Evolutionary conservation across 1,284 basidiomycete genomes (phyloP), one percentile per base, ranked within the genome.

Genomic region (Pseudozyma sp.): DNA sequence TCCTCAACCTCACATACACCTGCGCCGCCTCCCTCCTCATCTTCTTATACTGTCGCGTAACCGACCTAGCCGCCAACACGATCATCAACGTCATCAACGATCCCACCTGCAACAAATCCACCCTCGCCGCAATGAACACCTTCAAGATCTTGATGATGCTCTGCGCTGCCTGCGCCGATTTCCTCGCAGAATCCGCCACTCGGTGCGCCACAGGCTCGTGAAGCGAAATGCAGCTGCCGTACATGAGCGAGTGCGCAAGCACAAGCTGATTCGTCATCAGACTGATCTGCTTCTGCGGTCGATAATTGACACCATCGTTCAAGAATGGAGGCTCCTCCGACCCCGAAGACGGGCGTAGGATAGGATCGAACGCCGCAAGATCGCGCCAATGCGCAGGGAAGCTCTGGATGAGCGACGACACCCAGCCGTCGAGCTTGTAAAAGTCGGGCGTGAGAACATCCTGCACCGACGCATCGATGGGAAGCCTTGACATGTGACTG

Each of bases 181-280:
- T 75, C 16, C 33, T 17, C 7, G 64, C 65, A 48, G 73, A 75
- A n/a, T 75, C 68, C 7, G 56, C 43, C 40, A 71, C 50, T 13
- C 60, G 56, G 19, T 63, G 60, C 17, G 73, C 68, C 10, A 79
- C 62, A 11, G 77, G 77, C 45, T 76, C 73, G 57, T 79, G 77
- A 17, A 79, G 57, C 42, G 65, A 53, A 31, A 79, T 68, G 42
- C 46, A 68, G 47, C 60, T 63, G 51, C 69, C 65, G 53, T 75
- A 58, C 46, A 70, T 68, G 33, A 73, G 43, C 11, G 60, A 62
- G 30, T 77, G 68, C 16, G 74, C 71, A 43, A 72, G 37, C 30
- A 79, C 68, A 6, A 72, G 64, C 57, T 68, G 62, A 39, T 59
- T 62, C 14, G 64, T 79, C 77, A 65, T 73, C n/a, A 57, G 37